phyloP scores from a whole-genome alignment of 2,329 filamentous ascomycete species.

The Ophiostoma sp. region DNA sequence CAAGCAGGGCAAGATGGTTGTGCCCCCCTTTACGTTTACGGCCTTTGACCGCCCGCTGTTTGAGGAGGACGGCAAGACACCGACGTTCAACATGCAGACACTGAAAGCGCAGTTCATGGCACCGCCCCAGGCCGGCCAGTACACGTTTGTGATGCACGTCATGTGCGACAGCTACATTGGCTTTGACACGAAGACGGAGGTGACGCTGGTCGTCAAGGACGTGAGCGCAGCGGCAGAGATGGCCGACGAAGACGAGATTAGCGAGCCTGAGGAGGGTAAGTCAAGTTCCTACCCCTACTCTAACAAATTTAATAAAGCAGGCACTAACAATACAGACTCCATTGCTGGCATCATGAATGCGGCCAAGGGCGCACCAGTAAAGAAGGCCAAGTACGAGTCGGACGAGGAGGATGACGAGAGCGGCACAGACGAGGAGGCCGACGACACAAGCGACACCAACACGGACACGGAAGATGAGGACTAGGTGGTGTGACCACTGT shows the following conservation, averaged over 20 bases:
- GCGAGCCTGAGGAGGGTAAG: constrained; percentile 95
- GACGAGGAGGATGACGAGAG: constrained; percentile 65
- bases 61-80: constrained; percentile 69
- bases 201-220: constrained; percentile 86
- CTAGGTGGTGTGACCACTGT: constrained; percentile 34
- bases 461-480: constrained; percentile 66
- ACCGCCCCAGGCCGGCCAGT: constrained; percentile 86
- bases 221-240: constrained; percentile 79
- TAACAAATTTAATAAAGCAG: not conserved
- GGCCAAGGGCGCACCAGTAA: constrained; percentile 69
- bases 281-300: constrained; percentile 34
- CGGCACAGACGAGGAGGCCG: constrained; percentile 71
- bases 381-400: constrained; percentile 55
- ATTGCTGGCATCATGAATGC: constrained; percentile 88
- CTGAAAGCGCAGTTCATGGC: constrained; percentile 97
- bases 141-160: constrained; percentile 91
- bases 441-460: constrained; percentile 67
- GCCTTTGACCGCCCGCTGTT: constrained; percentile 89
- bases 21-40: constrained; percentile 93
- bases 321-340: constrained; percentile 60
- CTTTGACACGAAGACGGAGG: constrained; percentile 88
- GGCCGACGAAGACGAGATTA: constrained; percentile 88
- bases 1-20: constrained; percentile 93
- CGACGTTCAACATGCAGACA: constrained; percentile 93
- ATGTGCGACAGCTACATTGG: constrained; percentile 95